Base-by-base conservation (phyloP, 371 early-diverging fungal genomes). In the Basidiobolus meristosporus region DNA sequence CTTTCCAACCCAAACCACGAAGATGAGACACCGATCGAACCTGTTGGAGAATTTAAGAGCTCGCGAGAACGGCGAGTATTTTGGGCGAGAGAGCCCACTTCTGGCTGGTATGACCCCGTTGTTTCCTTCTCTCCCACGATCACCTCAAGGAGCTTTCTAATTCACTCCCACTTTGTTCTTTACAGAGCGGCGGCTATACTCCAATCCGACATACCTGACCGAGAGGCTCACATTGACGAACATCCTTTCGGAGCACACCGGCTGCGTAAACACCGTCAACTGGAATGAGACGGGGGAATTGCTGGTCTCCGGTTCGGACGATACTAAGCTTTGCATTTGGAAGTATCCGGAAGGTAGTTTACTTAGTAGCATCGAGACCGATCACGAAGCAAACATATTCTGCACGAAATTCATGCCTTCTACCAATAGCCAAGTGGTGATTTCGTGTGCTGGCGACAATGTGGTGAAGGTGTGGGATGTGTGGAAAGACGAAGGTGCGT, bases 371-470 rank as follows among this genome's bases (percentile, higher is more conserved):
- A 50, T 44, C 28, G 46, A 47, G 3, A 39, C 50, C 51, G 74
- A 80, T 10, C 85, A 84, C 48, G 36, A 44, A 3, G 71, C 66
- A 39, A 82, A 84, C 32, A 77, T 85, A n/a, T 83, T 85, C 47
- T 63, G 72, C 40, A 71, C 78, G 7, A 73, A 75, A 48, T 69
- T 76, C 36, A 54, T 84, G 62, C 73, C 78, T 0, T 39, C 54
- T 2, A 73, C 73, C 15, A 67, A 64, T 7, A 73, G 80, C 36
- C 47, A 55, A 2, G 51, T 69, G 16, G 59, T 84, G 12, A 53
- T 73, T 22, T 70, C 73, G 3, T 80, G 76, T 32, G 72, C 82
- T 1, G 71, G 68, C 26, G 82, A 83, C 45, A 54, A 68, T 0
- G 59, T 68, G 36, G 60, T 82, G 5, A 63, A 65, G 33, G 62